Base-by-base conservation (phyloP, 2,329 filamentous ascomycete genomes). In the Pseudodiploospora longispora region DNA sequence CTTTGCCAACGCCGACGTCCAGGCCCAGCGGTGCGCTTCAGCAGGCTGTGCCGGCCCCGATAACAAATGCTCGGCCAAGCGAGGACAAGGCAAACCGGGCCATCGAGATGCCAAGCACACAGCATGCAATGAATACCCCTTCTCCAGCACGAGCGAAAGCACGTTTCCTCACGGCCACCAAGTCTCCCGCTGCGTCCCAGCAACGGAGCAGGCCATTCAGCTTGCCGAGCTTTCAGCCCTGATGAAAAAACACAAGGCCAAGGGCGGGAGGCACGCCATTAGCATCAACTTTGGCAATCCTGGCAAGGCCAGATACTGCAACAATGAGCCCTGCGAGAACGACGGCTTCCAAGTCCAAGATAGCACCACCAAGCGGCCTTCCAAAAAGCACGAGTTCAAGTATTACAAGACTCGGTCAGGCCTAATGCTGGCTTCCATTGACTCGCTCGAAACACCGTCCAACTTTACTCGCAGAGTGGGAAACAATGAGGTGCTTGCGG, bases 321-420 rank as follows among this genome's bases (percentile, higher is more conserved):
- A 31, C 32, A 52, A 53, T 30, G 42, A 52, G 8, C 28, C 35
- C 4, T 55, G 51, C 40, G 42, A 47, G 27, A 55, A 55, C 10
- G 52, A 55, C 37, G 50, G 50, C 12, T 50, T 41, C 12, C 28
- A 55, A 35, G 46, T 54, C 4, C 52, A 55, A 33, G 44, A 53
- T 8, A 40, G 42, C 6, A 29, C 41, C 4, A 37, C 50, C 34
- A 32, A 38, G 35, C 52, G 46, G 31, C 49, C 45, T 29, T 40
- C 38, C 3, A 42, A 47, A 38, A 31, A 40, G 36, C 50, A 46
- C 7, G 31, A 39, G 30, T 53, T 54, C 41, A 50, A 43, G 10
- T 52, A 46, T 30, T 54, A 50, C 44, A 47, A 38, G 36, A 49
- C 51, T 6, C 44, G 39, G 19, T 49, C 51, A 1, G 47, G 49